Percentiles rank a stretch among this genome's conserved stretches.
Evolutionary conservation across 805 yeast species (phyloP).

Genomic region (Yarrowia sp.): DNA sequence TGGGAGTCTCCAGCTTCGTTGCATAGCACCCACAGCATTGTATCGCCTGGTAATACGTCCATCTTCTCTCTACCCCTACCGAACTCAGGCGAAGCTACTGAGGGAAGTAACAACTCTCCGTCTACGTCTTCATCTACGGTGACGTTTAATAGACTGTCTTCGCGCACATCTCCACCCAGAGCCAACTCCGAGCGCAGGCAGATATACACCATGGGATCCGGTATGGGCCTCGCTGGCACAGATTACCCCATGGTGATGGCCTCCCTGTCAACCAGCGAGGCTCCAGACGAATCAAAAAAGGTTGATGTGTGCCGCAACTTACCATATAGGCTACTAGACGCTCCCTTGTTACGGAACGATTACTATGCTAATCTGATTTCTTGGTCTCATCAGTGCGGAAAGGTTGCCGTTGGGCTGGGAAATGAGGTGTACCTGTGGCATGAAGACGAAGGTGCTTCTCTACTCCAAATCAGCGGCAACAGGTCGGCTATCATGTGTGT

Average conservation of each 20-base stretch:
- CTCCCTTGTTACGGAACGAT: conserved; percentile 67
- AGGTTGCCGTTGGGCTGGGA: conserved; percentile 62
- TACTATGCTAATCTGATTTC: conserved; percentile 69
- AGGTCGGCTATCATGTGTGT: conserved; percentile 26
- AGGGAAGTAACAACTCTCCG: background rate
- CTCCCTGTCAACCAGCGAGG: background rate
- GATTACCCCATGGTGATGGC: conserved; percentile 9
- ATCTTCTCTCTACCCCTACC: conserved; percentile 3
- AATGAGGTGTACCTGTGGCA: conserved; percentile 59
- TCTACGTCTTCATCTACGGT: background rate
- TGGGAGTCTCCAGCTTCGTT: background rate
- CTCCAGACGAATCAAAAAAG: background rate
- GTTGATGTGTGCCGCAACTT: background rate
- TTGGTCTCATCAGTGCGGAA: conserved; percentile 52
- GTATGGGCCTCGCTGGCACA: conserved; percentile 9
- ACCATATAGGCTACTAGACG: conserved; percentile 54
- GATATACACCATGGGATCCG: conserved; percentile 14
- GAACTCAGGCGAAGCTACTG: background rate
- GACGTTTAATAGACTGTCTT: conserved; percentile 1
- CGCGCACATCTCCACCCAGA: background rate
- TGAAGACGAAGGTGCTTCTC: conserved; percentile 45
- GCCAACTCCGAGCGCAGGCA: background rate
- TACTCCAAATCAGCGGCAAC: conserved; percentile 35
- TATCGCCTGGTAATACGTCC: conserved; percentile 4
- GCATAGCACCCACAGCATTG: background rate